Conservation (phyloP, 305 asterid genomes). For the Nicotiana rustica region DNA sequence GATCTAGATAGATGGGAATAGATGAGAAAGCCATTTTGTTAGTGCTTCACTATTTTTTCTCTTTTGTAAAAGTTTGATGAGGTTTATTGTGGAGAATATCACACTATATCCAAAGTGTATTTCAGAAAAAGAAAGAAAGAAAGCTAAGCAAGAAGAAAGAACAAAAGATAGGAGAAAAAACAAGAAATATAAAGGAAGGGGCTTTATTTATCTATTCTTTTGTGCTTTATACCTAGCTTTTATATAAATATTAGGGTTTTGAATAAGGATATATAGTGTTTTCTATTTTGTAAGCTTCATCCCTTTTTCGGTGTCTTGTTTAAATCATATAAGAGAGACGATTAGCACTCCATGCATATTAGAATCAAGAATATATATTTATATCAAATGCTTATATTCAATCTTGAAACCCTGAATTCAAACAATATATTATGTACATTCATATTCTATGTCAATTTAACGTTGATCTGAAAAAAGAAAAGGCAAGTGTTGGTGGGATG, state of each 20-base stretch:
- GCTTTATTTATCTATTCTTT: conserved; percentile 30
- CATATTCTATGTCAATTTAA: not conserved
- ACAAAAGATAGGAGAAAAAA: not conserved
- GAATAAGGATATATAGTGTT: not conserved
- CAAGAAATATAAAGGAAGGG: conserved; percentile 28
- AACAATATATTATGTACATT: not conserved
- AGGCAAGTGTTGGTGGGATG: conserved; percentile 3
- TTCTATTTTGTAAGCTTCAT: not conserved
- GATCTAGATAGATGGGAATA: conserved; percentile 52
- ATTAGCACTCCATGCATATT: not conserved
- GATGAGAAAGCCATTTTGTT: conserved; percentile 51
- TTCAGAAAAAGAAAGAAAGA: conserved; percentile 13
- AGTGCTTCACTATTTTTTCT: not conserved
- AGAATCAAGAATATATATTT: not conserved
- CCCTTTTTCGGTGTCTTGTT: not conserved
- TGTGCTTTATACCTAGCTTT: conserved; percentile 16
- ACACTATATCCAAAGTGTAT: not conserved
- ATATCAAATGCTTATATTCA: not conserved
- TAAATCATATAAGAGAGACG: not conserved
- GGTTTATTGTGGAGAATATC: conserved; percentile 45
- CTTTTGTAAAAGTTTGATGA: conserved; percentile 47
- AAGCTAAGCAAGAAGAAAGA: conserved; percentile 32
- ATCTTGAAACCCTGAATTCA: not conserved
- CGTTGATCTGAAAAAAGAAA: not conserved
- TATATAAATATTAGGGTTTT: conserved; percentile 17